phyloP scores from a whole-genome alignment of 495 filamentous ascomycete genomes.

The Aspergillus bertholletiae region DNA sequence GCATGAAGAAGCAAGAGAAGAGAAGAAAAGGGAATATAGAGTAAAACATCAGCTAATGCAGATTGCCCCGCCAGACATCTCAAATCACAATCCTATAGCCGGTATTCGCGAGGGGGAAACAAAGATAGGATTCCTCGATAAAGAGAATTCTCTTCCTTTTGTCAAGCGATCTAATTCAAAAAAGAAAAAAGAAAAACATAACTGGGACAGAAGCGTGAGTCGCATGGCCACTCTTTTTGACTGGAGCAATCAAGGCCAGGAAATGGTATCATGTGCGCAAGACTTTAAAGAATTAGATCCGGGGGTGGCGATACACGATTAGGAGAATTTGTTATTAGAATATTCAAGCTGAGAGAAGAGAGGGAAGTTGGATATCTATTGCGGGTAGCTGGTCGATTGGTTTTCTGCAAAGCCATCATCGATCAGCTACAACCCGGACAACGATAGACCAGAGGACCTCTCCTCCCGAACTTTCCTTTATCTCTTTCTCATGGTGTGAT shows the following conservation, averaged over 20 bases:
- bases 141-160: conserved; percentile 16
- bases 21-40: conserved; percentile 2
- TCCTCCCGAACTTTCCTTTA: conserved; percentile 3
- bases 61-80: conserved; percentile 19
- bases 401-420: conserved; percentile 36
- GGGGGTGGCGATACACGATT: conserved; percentile 36
- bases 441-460: conserved; percentile 22
- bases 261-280: conserved; percentile 45
- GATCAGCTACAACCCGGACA: conserved; percentile 26
- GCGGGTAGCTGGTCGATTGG: conserved; percentile 41
- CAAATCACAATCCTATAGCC: conserved; percentile 17
- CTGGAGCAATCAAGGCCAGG: conserved; percentile 32
- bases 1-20: conserved; percentile 1
- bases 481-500: conserved; percentile 5
- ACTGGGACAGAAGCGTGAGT: conserved; percentile 28
- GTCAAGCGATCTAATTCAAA: conserved; percentile 36
- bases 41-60: conserved; percentile 24
- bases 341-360: conserved; percentile 23
- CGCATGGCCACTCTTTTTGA: conserved; percentile 37
- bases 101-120: conserved; percentile 14
- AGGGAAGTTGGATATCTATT: conserved; percentile 32
- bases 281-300: conserved; percentile 33
- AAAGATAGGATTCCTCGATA: conserved; percentile 11
- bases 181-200: conserved; percentile 23
- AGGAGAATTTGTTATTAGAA: conserved; percentile 39